These are phyloP conservation scores for Sporobolomyces pararoseus DNA, from an alignment of 768 basidiomycete genomes.

Conservation along the genomic window DNA sequence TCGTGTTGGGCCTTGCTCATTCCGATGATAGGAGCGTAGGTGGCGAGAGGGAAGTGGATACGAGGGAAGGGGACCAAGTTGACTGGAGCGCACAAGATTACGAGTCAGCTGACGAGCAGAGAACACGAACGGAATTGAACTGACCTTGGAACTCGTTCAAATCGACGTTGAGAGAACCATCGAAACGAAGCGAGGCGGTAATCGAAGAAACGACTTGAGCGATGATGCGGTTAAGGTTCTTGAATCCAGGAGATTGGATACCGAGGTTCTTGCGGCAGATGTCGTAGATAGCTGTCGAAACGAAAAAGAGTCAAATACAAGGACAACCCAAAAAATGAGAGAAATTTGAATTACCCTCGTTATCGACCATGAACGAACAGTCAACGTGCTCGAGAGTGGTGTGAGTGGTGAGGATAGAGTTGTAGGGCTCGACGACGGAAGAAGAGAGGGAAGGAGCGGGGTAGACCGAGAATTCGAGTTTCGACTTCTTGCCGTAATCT, in stretches of 20 bases:
- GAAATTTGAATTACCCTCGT: conserved; percentile 59
- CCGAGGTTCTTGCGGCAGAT: conserved; percentile 96
- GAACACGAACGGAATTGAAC: too few relatives aligned
- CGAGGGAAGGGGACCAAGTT: conserved; percentile 81
- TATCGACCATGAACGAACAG: conserved; percentile 99
- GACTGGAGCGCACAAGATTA: conserved; percentile 62
- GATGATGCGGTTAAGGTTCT: conserved; percentile 91
- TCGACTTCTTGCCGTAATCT: conserved; percentile 99
- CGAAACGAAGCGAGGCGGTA: conserved; percentile 94
- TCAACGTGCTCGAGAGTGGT: conserved; percentile 99
- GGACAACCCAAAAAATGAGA: conserved; percentile 1
- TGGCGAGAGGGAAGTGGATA: conserved; percentile 96
- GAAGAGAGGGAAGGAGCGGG: conserved; percentile 44
- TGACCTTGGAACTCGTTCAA: conserved; percentile 98
- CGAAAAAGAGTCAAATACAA: background rate
- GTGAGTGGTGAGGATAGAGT: conserved; percentile 83
- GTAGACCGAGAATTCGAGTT: conserved; percentile 72
- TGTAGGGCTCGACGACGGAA: conserved; percentile 98
- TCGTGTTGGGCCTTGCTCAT: conserved; percentile 90
- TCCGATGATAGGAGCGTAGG: conserved; percentile 89
- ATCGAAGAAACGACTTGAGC: conserved; percentile 98
- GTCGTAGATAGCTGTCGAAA: conserved; percentile 71
- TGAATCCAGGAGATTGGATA: conserved; percentile 78
- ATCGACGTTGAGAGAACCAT: conserved; percentile 95
- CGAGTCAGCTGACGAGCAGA: background rate